Percentiles rank a stretch among this genome's conserved stretches.
Conservation (phyloP, 768 basidiomycete species). For the Amanita muscaria region DNA sequence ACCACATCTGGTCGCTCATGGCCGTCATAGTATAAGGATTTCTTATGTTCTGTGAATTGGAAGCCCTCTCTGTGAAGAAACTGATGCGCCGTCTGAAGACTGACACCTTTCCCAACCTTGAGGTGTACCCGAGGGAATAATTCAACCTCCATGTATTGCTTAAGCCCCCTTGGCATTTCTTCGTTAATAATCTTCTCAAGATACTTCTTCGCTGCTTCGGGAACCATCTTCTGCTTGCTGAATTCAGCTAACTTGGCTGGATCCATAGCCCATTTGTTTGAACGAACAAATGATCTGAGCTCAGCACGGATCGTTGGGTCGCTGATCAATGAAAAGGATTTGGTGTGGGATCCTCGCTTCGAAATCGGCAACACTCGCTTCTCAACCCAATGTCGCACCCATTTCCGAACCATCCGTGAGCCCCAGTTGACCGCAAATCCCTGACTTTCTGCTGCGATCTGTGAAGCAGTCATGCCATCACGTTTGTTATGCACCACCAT, state of each 20-base stretch:
- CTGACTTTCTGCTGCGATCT: conserved; percentile 20
- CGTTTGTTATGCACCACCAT: conserved; percentile 21
- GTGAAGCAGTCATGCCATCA: conserved; percentile 16
- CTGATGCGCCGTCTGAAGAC: conserved; percentile 22
- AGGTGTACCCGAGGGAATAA: conserved; percentile 23
- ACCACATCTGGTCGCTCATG: conserved; percentile 25
- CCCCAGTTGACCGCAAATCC: conserved; percentile 26
- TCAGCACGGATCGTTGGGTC: conserved; percentile 22
- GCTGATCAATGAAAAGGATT: conserved; percentile 19
- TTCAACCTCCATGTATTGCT: conserved; percentile 24
- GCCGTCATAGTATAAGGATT: conserved; percentile 23
- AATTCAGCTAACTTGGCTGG: conserved; percentile 23
- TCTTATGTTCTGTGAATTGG: conserved; percentile 13
- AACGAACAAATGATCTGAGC: conserved; percentile 20
- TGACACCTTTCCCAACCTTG: conserved; percentile 21
- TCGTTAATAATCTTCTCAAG: conserved; percentile 17
- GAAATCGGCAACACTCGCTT: conserved; percentile 19
- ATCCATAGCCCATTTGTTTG: conserved; percentile 29
- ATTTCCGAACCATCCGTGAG: conserved; percentile 16
- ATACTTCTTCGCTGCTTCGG: conserved; percentile 21
- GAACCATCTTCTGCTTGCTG: conserved; percentile 17
- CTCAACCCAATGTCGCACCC: conserved; percentile 19
- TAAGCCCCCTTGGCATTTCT: conserved; percentile 28
- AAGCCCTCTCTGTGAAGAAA: conserved; percentile 24
- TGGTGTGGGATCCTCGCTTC: conserved; percentile 18